Base-by-base conservation (phyloP, 352 stramenopile species). In the Pythium insidiosum region DNA sequence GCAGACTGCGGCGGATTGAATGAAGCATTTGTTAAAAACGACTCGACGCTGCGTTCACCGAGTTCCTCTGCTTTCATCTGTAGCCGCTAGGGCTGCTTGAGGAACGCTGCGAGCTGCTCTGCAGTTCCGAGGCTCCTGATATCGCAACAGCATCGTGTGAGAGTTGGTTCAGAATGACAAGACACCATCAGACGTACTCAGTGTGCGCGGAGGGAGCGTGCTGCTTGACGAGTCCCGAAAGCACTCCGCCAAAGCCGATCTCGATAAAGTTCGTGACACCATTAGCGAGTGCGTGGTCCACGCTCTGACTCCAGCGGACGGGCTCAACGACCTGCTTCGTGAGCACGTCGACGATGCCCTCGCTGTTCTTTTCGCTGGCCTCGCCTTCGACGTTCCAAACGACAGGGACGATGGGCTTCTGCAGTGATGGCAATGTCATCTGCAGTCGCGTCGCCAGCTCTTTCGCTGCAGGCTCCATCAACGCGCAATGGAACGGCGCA, bases 301-400 rank as follows among this genome's bases (percentile, higher is more conserved):
- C 58, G 50, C 76, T 88, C 38, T 86, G 62, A 40, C 76, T 88
- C 82, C 82, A 94, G 23, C 58, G 66, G 29, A 94, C 82, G 23
- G 79, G 66, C 1, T 56, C 43, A 23, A 79, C 65, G 28, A 92
- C 68, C 56, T 94, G 82, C 43, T 70, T 26, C 45, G 65, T 63
- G 34, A 90, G 53, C 25, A 62, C 56, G 13, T 65, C 58, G 19
- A 56, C 50, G 30, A 94, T 66, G 43, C 68, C 53, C 3, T 60
- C 45, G 0, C 53, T 47, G 29, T 61, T 62, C 43, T 86, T 83
- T 0, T 43, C n/a, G 18, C 50, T 61, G 22, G 68, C 61, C 15
- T 49, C 19, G 6, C 62, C 82, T 29, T 87, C 70, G 1, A 89
- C 73, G 49, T 94, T 92, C 75, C 79, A 94, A 23, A 94, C 73